A percentile compares a stretch with the other conserved stretches of the same genome.
Conservation (phyloP, 73 alveolate genomes). For the Diophrys sp. region DNA sequence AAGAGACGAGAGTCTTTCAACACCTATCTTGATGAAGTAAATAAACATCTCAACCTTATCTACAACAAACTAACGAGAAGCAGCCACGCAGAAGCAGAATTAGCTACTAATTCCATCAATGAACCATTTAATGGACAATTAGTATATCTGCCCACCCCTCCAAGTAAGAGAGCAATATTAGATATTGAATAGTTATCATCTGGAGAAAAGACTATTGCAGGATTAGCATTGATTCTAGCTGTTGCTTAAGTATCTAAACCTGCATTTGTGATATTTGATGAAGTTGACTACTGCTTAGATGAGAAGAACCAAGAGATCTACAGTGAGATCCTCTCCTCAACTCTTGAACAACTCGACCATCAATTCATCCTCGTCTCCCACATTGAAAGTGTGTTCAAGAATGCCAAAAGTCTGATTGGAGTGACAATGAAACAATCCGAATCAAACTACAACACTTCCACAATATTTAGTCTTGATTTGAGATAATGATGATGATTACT, state of each 20-base stretch:
- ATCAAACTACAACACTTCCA: not conserved
- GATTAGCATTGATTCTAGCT: slow-evolving; percentile 54
- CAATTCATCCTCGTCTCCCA: not conserved
- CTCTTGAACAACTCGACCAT: not conserved
- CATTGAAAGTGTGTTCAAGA: not conserved
- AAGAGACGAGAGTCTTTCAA: not conserved
- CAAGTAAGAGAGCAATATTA: slow-evolving; percentile 70
- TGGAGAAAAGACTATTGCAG: slow-evolving; percentile 75
- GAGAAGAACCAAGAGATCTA: not conserved
- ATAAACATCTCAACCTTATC: too few species aligned
- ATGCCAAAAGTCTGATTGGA: not conserved
- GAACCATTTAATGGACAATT: slow-evolving; percentile 70
- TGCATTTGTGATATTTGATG: slow-evolving; percentile 69
- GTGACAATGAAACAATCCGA: not conserved
- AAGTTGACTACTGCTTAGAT: slow-evolving; percentile 66
- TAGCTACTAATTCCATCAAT: too few species aligned
- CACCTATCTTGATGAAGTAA: not conserved
- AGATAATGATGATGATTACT: not conserved
- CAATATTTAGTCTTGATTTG: not conserved
- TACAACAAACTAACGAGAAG: not conserved
- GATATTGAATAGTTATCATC: slow-evolving; percentile 73
- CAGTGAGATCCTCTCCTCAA: too few species aligned
- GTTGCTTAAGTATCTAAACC: slow-evolving; percentile 51
- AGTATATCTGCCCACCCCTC: slow-evolving; percentile 65
- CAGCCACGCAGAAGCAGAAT: not conserved